These are phyloP conservation scores for Haberlea rhodopensis DNA, from an alignment of 257 asterid species.

Conservation along the genomic window DNA sequence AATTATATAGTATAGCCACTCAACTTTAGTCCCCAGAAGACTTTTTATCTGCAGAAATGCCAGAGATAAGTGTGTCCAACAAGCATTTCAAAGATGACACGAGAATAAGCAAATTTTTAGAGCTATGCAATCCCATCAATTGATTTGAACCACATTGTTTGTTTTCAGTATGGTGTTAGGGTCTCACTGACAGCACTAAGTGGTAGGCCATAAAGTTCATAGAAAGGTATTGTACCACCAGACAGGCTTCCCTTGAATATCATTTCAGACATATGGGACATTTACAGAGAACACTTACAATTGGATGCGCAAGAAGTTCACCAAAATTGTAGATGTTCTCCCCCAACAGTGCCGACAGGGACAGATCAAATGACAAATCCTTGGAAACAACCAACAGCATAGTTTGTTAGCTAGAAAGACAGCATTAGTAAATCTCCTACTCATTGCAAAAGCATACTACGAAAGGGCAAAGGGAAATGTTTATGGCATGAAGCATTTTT, in stretches of 20 bases:
- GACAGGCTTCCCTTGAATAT: not conserved
- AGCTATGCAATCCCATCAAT: conserved; percentile 3
- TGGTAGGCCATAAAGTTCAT: conserved; percentile 1
- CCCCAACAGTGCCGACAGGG: conserved; percentile 92
- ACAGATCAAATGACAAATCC: conserved; percentile 95
- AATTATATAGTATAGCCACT: conserved; percentile 83
- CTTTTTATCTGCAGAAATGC: conserved; percentile 63
- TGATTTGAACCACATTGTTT: not conserved
- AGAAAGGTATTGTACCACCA: not conserved
- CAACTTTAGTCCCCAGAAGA: conserved; percentile 79
- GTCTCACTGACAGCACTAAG: not conserved
- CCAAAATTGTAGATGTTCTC: conserved; percentile 95
- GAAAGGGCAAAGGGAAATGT: not conserved
- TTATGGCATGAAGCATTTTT: not conserved
- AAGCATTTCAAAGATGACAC: too few relatives aligned
- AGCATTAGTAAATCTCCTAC: not conserved
- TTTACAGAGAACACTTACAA: conserved; percentile 50
- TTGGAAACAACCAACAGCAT: conserved; percentile 26
- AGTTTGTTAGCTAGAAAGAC: conserved; percentile 12
- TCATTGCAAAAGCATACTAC: not conserved
- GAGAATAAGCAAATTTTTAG: conserved; percentile 8
- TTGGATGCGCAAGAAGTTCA: conserved; percentile 94
- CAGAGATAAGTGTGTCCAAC: conserved; percentile 2
- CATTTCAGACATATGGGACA: conserved; percentile 17
- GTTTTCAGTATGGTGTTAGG: not conserved